Evolutionary conservation across 495 filamentous ascomycete genomes (phyloP).

Genomic region (Lophiostoma macrostomum): DNA sequence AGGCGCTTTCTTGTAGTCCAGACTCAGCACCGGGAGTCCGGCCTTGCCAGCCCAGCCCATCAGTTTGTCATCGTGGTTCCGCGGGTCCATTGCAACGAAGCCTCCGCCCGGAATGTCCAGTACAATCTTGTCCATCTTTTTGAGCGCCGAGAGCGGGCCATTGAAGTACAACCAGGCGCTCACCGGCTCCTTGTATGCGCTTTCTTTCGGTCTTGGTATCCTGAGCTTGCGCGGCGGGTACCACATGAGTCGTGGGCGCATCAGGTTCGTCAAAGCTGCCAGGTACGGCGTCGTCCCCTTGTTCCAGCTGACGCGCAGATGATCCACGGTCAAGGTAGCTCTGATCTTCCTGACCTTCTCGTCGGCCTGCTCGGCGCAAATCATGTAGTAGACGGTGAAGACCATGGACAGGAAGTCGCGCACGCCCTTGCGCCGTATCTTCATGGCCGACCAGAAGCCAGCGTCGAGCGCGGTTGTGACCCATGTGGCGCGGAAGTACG

Average conservation of each 20-base stretch:
- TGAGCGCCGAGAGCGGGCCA: constrained; percentile 72
- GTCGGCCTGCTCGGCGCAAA: constrained; percentile 90
- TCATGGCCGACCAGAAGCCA: constrained; percentile 98
- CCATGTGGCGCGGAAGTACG: constrained; percentile 99
- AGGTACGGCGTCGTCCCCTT: constrained; percentile 86
- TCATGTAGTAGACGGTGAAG: constrained; percentile 83
- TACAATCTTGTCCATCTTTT: constrained; percentile 74
- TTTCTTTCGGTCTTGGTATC: constrained; percentile 74
- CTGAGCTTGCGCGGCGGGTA: constrained; percentile 77
- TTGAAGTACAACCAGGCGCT: constrained; percentile 93
- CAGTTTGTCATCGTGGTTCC: constrained; percentile 88
- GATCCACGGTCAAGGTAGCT: constrained; percentile 81
- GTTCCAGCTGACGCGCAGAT: constrained; percentile 92
- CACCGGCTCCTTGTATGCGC: constrained; percentile 77
- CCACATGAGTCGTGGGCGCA: constrained; percentile 73
- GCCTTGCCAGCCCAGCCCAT: constrained; percentile 84
- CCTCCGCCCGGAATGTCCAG: constrained; percentile 92
- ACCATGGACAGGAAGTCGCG: constrained; percentile 76
- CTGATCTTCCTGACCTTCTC: constrained; percentile 93
- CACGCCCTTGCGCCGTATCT: constrained; percentile 74
- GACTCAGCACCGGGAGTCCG: constrained; percentile 77
- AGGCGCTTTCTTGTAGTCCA: constrained; percentile 93
- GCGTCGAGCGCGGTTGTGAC: constrained; percentile 91
- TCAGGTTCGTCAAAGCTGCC: constrained; percentile 60
- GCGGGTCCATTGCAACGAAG: constrained; percentile 91